Base-by-base conservation (phyloP, 2,329 filamentous ascomycete genomes). In the Talaromyces amestolkiae region DNA sequence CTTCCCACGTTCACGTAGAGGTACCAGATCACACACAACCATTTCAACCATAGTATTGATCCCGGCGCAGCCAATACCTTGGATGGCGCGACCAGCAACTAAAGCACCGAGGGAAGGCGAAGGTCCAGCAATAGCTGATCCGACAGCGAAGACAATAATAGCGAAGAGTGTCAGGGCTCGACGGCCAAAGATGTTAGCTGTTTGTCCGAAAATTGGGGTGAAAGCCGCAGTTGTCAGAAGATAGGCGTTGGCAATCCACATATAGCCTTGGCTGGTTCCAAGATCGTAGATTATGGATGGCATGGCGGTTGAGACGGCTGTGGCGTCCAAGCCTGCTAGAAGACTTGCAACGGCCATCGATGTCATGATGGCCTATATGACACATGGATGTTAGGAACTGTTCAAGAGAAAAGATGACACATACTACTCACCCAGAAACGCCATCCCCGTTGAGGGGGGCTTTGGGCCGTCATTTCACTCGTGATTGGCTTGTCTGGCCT, bases 41-140 rank as follows among this genome's bases (percentile, higher is more conserved):
- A 85, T 78, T 27, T 82, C 80, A 4, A 79, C 75, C 2, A 85
- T 73, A 47, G 82, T 63, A 3, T 62, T 67, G 68, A 81, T 76
- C 1, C 82, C 82, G 1, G 80, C 81, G 2, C 75, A 77, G 0
- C 82, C 83, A 3, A 83, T 70, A 0, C 86, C 86, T 63, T 88
- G 85, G 0, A 88, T 70, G 0, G 78, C 78, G 2, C 85, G 78
- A 19, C 83, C 84, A 69, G 76, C 78, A 15, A 89, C 85, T 1
- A 89, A 73, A 71, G 81, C 81, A 0, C 68, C 69, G 1, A 22
- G 56, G 3, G 58, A 65, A 2, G 63, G 63, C 31, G 68, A 64
- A 1, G 35, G 37, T 31, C 61, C 61, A 22, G 35, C n/a, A 24
- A 69, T 58, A 1, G 54, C 63, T 33, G 65, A 67, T 15, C 68